A percentile compares a stretch with the other conserved stretches of the same genome.
These are phyloP conservation scores for Coemansia sp. DNA, from an alignment of 192 early-diverging fungal species.

Conservation along the genomic window DNA sequence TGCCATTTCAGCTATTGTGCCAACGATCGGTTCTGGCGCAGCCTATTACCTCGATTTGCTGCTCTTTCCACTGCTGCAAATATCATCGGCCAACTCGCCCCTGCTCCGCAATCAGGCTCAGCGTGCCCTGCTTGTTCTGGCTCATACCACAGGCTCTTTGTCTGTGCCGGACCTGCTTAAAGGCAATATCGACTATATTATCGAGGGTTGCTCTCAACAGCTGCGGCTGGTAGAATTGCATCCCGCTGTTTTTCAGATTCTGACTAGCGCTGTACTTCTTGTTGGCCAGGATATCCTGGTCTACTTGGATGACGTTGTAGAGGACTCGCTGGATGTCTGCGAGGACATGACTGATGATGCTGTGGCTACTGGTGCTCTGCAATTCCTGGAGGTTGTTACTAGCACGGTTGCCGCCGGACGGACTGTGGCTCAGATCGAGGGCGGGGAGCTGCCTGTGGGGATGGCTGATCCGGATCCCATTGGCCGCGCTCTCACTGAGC, in stretches of 20 bases:
- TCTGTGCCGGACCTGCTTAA: slow-evolving; percentile 27
- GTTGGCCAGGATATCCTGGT: slow-evolving; percentile 30
- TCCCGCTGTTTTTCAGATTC: slow-evolving; percentile 27
- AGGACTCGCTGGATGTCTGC: slow-evolving; percentile 48
- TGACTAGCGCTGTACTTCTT: slow-evolving; percentile 24
- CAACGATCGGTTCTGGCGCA: slow-evolving; percentile 14
- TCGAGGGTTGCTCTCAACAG: slow-evolving; percentile 41
- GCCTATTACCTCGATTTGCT: slow-evolving; percentile 40
- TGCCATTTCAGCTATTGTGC: slow-evolving; percentile 18
- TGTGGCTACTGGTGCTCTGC: slow-evolving; percentile 13
- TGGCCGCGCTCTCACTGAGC: slow-evolving; percentile 18
- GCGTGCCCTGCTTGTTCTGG: slow-evolving; percentile 13
- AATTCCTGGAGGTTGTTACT: slow-evolving; percentile 35
- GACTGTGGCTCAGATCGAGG: neutral
- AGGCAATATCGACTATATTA: slow-evolving; percentile 44
- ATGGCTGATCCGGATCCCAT: slow-evolving; percentile 22
- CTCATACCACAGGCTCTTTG: neutral
- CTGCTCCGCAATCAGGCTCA: slow-evolving; percentile 24
- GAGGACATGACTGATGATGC: slow-evolving; percentile 17
- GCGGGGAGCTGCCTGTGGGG: neutral
- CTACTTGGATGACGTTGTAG: slow-evolving; percentile 46
- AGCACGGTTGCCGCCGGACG: slow-evolving; percentile 8
- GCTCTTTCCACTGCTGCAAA: slow-evolving; percentile 41
- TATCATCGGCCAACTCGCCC: slow-evolving; percentile 5
- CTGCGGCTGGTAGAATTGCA: slow-evolving; percentile 32